Evolutionary conservation across 1,139 yeast genomes (phyloP).

Genomic region (Yamadazyma songkhlaensis): DNA sequence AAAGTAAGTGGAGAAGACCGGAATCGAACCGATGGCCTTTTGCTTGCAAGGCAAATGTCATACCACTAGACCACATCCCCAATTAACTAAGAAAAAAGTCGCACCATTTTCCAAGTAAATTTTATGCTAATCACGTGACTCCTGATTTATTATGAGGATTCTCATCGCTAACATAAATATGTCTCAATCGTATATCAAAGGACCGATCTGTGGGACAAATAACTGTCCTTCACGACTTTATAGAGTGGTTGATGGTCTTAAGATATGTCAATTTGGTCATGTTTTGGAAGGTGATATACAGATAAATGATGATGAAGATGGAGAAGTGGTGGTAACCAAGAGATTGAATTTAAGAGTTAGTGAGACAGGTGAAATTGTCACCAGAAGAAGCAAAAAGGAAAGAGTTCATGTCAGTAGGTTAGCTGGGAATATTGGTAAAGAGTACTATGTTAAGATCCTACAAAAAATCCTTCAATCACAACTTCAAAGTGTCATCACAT

Average conservation of each 20-base stretch:
- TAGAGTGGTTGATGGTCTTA: slow-evolving; percentile 68
- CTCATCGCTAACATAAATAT: slow-evolving; percentile 8
- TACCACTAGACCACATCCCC: slow-evolving; percentile 76
- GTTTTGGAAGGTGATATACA: slow-evolving; percentile 80
- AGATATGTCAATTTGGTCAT: slow-evolving; percentile 88
- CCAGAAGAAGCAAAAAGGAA: slow-evolving; percentile 47
- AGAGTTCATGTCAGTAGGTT: slow-evolving; percentile 16
- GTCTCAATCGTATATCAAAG: slow-evolving; percentile 54
- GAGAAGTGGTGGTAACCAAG: slow-evolving; percentile 46
- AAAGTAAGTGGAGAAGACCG: slow-evolving; percentile 52
- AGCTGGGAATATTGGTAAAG: slow-evolving; percentile 54
- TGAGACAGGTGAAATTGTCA: slow-evolving; percentile 15
- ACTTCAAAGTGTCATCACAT: slow-evolving; percentile 21
- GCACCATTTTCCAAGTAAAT: too few relatives aligned
- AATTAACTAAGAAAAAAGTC: neutral
- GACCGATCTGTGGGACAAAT: slow-evolving; percentile 84
- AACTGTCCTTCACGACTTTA: slow-evolving; percentile 83
- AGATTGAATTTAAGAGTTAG: slow-evolving; percentile 40
- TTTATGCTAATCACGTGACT: neutral
- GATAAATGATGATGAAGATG: slow-evolving; percentile 72
- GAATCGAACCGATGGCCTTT: slow-evolving; percentile 68
- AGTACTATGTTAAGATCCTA: slow-evolving; percentile 45
- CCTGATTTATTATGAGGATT: too few relatives aligned
- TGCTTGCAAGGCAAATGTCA: slow-evolving; percentile 70
- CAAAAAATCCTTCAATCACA: slow-evolving; percentile 58